phyloP scores from a whole-genome alignment of 2,329 filamentous ascomycete genomes.

The Aspergillus jensenii region DNA sequence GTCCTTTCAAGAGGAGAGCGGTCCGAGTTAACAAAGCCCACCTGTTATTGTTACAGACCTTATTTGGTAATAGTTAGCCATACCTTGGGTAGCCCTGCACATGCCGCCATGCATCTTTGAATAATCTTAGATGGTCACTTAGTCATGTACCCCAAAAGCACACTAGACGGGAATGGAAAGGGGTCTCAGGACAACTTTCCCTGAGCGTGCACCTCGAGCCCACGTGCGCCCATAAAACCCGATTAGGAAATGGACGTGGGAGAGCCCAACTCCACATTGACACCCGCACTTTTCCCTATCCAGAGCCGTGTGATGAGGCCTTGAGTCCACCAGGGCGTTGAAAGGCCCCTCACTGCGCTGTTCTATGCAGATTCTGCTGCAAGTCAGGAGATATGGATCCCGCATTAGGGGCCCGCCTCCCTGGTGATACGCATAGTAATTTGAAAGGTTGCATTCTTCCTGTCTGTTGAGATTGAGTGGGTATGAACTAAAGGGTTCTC shows the following conservation, averaged over 20 bases:
- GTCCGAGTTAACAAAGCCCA: no score
- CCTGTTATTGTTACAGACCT: no score
- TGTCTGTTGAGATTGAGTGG: background rate
- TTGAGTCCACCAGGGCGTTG: background rate
- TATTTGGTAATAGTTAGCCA: no score
- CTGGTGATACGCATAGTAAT: no score
- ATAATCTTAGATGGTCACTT: no score
- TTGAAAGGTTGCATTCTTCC: background rate
- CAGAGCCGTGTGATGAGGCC: background rate
- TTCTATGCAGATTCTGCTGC: background rate
- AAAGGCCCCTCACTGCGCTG: background rate
- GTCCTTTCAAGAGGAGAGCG: no score
- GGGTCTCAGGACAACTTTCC: background rate
- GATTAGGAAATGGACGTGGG: background rate
- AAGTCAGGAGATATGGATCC: background rate
- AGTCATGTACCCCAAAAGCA: no score
- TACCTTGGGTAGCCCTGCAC: no score
- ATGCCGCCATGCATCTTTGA: no score
- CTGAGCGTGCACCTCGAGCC: background rate
- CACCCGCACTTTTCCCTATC: background rate
- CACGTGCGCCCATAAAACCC: background rate
- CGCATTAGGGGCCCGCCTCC: background rate
- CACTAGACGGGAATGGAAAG: no score
- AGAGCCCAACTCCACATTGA: background rate
- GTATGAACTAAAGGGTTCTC: conserved; percentile 3